Conservation (phyloP, 306 rosid species). For the Dicorynia guianensis region DNA sequence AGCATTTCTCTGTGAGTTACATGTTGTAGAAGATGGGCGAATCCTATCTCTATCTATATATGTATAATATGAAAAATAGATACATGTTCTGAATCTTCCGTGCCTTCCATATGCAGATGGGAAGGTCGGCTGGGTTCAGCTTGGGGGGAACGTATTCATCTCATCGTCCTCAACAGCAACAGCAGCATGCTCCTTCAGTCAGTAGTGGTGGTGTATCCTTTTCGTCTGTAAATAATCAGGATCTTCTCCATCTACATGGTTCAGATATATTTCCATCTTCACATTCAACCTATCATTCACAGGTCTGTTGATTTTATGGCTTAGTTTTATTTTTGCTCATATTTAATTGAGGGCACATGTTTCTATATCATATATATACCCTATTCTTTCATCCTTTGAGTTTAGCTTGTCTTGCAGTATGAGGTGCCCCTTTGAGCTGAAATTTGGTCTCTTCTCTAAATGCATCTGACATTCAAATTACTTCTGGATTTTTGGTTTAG, state of each 20-base stretch:
- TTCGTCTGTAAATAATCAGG: slow-evolving; percentile 89
- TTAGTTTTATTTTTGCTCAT: not conserved
- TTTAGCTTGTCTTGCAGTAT: slow-evolving; percentile 17
- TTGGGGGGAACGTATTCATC: slow-evolving; percentile 83
- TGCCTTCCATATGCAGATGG: slow-evolving; percentile 70
- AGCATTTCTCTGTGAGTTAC: slow-evolving; percentile 87
- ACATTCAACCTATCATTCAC: slow-evolving; percentile 88
- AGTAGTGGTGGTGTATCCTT: slow-evolving; percentile 82
- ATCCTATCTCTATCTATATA: slow-evolving; percentile 4
- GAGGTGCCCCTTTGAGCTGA: slow-evolving; percentile 9
- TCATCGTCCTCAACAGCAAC: slow-evolving; percentile 89
- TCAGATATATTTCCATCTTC: slow-evolving; percentile 90
- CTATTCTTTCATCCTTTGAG: not conserved
- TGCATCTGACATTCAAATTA: slow-evolving; percentile 31
- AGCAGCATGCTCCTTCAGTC: slow-evolving; percentile 85
- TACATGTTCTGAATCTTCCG: slow-evolving; percentile 32
- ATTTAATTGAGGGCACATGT: not conserved
- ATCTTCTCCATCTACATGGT: slow-evolving; percentile 90
- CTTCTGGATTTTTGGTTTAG: slow-evolving; percentile 51
- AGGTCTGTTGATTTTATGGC: slow-evolving; percentile 59
- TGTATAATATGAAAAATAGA: slow-evolving; percentile 14
- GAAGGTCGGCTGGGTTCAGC: slow-evolving; percentile 89
- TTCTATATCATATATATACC: not conserved
- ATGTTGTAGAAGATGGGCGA: slow-evolving; percentile 15
- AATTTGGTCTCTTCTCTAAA: not conserved